These are phyloP conservation scores for Circinella minor DNA, from an alignment of 371 early-diverging fungal species.

Conservation along the genomic window DNA sequence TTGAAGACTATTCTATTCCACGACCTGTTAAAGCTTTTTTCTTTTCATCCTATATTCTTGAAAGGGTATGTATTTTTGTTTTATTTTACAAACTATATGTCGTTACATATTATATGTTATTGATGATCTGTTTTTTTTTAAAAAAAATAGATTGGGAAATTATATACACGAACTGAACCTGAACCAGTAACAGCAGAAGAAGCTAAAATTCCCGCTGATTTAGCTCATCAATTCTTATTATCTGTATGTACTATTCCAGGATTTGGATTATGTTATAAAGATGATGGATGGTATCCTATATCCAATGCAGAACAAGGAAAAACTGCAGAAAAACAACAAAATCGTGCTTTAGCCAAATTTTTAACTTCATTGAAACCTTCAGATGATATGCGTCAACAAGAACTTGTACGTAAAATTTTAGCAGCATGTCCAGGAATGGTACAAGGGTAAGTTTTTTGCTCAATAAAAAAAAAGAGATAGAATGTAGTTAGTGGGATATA, in stretches of 20 bases:
- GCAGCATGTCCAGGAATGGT: constrained; percentile 80
- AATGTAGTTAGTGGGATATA: neutral
- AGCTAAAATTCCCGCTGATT: constrained; percentile 60
- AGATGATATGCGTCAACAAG: constrained; percentile 72
- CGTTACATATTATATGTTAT: no score
- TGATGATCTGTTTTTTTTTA: no score
- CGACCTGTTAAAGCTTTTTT: constrained; percentile 63
- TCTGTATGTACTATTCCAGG: constrained; percentile 78
- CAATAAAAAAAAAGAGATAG: neutral
- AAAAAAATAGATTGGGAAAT: constrained; percentile 57
- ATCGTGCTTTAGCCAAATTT: constrained; percentile 67
- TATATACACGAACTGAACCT: constrained; percentile 60
- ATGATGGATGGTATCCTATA: constrained; percentile 79
- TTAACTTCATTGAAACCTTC: constrained; percentile 65
- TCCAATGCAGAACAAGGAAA: constrained; percentile 20
- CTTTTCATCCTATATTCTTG: constrained; percentile 72
- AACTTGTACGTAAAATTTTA: constrained; percentile 67
- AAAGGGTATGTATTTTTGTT: constrained; percentile 42
- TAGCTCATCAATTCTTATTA: constrained; percentile 74
- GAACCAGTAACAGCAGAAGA: constrained; percentile 35
- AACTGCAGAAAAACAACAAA: constrained; percentile 45
- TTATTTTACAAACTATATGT: neutral
- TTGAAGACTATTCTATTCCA: constrained; percentile 67
- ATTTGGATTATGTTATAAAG: constrained; percentile 75
- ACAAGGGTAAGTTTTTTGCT: constrained; percentile 53